Evolutionary conservation across 208 protist genomes (phyloP).

Genomic region (Wallacemonas sp.): DNA sequence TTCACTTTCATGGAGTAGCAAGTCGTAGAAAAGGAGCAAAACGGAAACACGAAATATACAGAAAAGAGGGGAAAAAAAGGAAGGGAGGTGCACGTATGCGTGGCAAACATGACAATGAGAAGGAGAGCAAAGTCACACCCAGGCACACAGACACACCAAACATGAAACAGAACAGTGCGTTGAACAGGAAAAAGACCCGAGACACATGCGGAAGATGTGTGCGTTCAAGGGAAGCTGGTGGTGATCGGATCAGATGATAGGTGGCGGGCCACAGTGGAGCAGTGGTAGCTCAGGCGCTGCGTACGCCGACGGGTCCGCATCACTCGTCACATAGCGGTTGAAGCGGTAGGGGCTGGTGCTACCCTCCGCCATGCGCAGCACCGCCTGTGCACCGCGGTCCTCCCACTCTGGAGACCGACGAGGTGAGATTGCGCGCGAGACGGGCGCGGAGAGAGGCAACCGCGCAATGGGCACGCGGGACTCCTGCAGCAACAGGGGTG

Average conservation of each 20-base stretch:
- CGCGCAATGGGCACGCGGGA: slow-evolving; percentile 1
- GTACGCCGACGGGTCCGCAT: no score
- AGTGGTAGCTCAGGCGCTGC: neutral
- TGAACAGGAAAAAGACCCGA: no score
- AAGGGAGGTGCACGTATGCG: slow-evolving; percentile 4
- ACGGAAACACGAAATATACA: slow-evolving; percentile 1
- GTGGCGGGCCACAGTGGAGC: slow-evolving; percentile 1
- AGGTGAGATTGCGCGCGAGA: neutral
- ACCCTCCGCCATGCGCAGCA: neutral
- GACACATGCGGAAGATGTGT: no score
- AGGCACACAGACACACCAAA: no score
- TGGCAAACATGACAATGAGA: neutral
- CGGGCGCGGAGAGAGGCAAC: slow-evolving; percentile 1
- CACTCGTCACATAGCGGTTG: neutral
- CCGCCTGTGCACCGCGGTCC: neutral
- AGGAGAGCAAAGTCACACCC: no score
- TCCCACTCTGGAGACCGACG: neutral
- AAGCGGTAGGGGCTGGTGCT: neutral
- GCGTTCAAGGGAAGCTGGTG: no score
- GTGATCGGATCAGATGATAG: slow-evolving; percentile 6
- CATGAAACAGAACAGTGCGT: no score
- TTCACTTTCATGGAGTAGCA: no score
- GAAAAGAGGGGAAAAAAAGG: neutral
- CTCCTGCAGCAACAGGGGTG: slow-evolving; percentile 22
- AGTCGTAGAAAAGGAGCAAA: neutral